phyloP scores from a whole-genome alignment of 225 moss, liverwort and hornwort species.

The Straminergon stramineum region DNA sequence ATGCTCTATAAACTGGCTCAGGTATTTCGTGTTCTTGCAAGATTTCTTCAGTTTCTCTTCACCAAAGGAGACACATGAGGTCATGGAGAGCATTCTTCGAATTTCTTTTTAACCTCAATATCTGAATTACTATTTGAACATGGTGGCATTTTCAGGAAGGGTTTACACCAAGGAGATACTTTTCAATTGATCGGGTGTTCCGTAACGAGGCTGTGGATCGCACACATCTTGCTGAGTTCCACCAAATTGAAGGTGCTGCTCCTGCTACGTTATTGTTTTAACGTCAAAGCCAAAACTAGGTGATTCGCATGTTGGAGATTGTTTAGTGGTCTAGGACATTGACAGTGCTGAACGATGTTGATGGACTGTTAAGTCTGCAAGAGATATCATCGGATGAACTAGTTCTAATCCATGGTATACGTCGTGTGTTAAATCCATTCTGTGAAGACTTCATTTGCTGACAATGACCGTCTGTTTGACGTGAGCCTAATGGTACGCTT shows the following conservation, averaged over 20 bases:
- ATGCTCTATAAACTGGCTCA: conserved; percentile 93
- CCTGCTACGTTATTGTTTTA: neutral
- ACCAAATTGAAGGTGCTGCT: conserved; percentile 74
- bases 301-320: neutral
- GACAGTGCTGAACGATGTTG: neutral
- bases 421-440: neutral
- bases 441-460: neutral
- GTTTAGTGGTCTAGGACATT: neutral
- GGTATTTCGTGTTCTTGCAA: conserved; percentile 8
- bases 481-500: neutral
- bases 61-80: neutral
- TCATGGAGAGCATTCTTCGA: neutral
- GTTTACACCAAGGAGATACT: conserved; percentile 70
- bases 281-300: neutral
- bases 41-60: neutral
- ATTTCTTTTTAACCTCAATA: too few relatives aligned
- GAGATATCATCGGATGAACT: neutral
- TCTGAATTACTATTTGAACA: neutral
- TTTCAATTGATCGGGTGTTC: conserved; percentile 91
- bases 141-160: conserved; percentile 28
- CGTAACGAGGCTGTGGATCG: conserved; percentile 93
- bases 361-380: neutral
- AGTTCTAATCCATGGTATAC: neutral
- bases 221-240: conserved; percentile 84
- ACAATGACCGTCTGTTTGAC: neutral